These are phyloP conservation scores for Sisymbrium altissimum DNA, from an alignment of 345 rosid genomes.

Conservation along the genomic window DNA sequence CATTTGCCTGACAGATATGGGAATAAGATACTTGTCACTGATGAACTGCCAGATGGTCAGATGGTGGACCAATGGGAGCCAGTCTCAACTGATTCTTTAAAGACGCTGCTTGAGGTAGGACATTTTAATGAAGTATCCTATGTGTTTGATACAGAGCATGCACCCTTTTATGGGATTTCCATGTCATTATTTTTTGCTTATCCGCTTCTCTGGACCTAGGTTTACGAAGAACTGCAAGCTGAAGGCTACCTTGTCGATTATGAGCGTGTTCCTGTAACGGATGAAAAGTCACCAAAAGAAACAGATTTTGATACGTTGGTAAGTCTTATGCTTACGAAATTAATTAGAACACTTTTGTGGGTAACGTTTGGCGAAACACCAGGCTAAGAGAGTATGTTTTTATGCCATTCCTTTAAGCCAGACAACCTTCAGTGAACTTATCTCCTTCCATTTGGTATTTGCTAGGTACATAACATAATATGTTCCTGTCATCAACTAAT, in stretches of 20 bases:
- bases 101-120: constrained; percentile 86
- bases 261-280: constrained; percentile 95
- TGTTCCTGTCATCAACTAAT: not conserved
- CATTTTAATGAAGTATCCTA: not conserved
- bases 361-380: not conserved
- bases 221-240: constrained; percentile 74
- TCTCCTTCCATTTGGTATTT: constrained; percentile 9
- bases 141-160: constrained; percentile 5
- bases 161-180: constrained; percentile 17
- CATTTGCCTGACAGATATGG: constrained; percentile 69
- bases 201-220: constrained; percentile 40
- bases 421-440: constrained; percentile 2
- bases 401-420: not conserved
- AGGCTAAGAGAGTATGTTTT: not conserved
- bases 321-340: constrained; percentile 35
- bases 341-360: not conserved
- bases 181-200: not conserved
- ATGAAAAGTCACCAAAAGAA: constrained; percentile 96
- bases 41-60: constrained; percentile 98
- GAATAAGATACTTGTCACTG: constrained; percentile 96
- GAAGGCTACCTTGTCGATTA: constrained; percentile 88
- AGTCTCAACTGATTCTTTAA: constrained; percentile 76
- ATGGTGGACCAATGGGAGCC: constrained; percentile 99
- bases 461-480: not conserved
- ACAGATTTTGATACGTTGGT: constrained; percentile 86